These are phyloP conservation scores for Trichoderma polysporum DNA, from an alignment of 2,329 filamentous ascomycete species.

Conservation along the genomic window DNA sequence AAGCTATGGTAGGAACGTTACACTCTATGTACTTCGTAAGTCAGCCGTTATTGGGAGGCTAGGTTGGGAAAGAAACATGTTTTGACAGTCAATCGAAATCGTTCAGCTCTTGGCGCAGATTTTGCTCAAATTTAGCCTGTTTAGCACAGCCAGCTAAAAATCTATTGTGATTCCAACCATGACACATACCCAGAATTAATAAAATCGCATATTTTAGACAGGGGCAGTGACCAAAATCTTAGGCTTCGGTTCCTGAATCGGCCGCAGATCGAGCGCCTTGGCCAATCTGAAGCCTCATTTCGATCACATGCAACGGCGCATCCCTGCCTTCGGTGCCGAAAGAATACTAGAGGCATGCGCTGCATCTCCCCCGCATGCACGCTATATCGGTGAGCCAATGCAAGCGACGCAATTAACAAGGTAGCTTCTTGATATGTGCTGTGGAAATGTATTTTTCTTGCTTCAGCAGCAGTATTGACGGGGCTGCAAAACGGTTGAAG, in stretches of 20 bases:
- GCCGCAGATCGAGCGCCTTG: not conserved
- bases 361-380: not conserved
- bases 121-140: not conserved
- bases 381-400: not conserved
- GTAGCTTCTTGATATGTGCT: not conserved
- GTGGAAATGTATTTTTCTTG: not conserved
- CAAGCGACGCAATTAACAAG: not conserved
- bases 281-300: not conserved
- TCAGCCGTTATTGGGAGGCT: not conserved
- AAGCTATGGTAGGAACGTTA: no score
- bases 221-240: not conserved
- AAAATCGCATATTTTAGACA: not conserved
- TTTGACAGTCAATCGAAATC: not conserved
- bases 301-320: slow-evolving; percentile 3
- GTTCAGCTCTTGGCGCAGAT: not conserved
- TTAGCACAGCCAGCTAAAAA: not conserved
- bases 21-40: no score
- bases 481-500: not conserved
- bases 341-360: slow-evolving; percentile 4
- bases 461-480: not conserved
- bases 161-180: not conserved
- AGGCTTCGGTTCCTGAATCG: slow-evolving; percentile 8
- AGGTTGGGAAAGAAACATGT: not conserved
- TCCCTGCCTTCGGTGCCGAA: slow-evolving; percentile 16
- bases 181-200: not conserved